Evolutionary conservation across 2,329 filamentous ascomycete species (phyloP).

Genomic region (Aspergillus nomiae): DNA sequence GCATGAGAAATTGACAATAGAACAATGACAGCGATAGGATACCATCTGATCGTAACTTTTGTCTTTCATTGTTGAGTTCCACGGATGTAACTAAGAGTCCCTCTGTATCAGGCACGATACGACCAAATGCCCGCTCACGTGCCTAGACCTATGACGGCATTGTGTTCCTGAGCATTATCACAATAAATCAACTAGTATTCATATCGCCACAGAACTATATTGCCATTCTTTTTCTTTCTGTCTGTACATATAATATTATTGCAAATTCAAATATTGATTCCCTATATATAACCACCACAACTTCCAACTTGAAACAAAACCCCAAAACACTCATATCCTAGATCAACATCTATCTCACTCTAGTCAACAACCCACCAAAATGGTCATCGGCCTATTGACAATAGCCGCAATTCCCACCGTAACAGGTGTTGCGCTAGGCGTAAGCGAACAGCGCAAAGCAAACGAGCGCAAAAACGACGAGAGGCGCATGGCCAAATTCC

Average conservation of each 20-base stretch:
- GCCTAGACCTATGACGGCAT: neutral
- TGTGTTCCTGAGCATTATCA: neutral
- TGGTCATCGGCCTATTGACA: slow-evolving; percentile 45
- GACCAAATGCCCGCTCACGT: neutral
- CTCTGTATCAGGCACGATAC: neutral
- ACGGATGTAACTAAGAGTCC: neutral
- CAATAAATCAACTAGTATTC: neutral
- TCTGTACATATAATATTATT: neutral
- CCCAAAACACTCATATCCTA: neutral
- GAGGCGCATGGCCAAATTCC: slow-evolving; percentile 50
- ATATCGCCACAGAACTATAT: neutral
- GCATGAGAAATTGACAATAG: neutral
- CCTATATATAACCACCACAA: neutral
- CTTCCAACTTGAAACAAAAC: neutral
- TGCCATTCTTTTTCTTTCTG: neutral
- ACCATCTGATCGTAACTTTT: neutral
- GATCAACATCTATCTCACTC: neutral
- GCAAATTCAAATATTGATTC: neutral
- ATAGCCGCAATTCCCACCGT: slow-evolving; percentile 49
- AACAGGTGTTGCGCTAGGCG: slow-evolving; percentile 49
- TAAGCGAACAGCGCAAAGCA: slow-evolving; percentile 48
- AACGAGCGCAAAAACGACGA: slow-evolving; percentile 48
- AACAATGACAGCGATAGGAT: neutral
- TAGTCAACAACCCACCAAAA: slow-evolving; percentile 22
- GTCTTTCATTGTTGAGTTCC: neutral